Conservation (phyloP, 805 yeast species). For the Ogataea neopini region DNA sequence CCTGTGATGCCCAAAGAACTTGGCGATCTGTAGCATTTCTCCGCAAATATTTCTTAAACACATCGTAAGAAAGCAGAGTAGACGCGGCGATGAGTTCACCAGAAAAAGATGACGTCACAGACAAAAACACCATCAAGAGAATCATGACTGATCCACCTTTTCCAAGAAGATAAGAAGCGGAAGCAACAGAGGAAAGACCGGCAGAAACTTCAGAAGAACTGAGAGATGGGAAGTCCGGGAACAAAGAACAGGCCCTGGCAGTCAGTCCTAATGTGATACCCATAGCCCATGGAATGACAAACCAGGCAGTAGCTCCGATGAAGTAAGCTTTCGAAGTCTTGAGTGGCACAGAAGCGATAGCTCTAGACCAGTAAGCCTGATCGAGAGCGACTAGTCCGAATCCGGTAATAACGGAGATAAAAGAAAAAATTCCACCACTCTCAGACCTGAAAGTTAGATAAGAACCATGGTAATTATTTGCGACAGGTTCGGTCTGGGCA, state of each 20-base stretch:
- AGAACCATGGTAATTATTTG: conserved; percentile 32
- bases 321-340: conserved; percentile 38
- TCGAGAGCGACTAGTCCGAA: conserved; percentile 29
- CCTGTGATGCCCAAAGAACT: conserved; percentile 44
- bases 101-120: conserved; percentile 52
- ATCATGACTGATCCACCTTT: conserved; percentile 48
- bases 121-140: conserved; percentile 46
- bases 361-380: conserved; percentile 30
- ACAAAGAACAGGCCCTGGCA: conserved; percentile 8
- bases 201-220: conserved; percentile 3
- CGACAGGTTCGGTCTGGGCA: conserved; percentile 33
- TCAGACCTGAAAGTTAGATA: conserved; percentile 11
- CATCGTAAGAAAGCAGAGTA: conserved; percentile 46
- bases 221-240: conserved; percentile 8
- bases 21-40: conserved; percentile 47
- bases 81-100: conserved; percentile 52
- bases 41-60: conserved; percentile 46
- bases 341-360: conserved; percentile 40
- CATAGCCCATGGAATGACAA: conserved; percentile 38
- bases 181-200: conserved; percentile 6
- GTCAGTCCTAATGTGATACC: conserved; percentile 29
- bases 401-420: conserved; percentile 34
- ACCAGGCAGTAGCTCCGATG: conserved; percentile 41
- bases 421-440: conserved; percentile 15
- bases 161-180: conserved; percentile 37